Percentiles rank a stretch among this genome's conserved stretches.
Evolutionary conservation across 2,329 filamentous ascomycete genomes (phyloP).

Genomic region (Corniculantispora saksenae): DNA sequence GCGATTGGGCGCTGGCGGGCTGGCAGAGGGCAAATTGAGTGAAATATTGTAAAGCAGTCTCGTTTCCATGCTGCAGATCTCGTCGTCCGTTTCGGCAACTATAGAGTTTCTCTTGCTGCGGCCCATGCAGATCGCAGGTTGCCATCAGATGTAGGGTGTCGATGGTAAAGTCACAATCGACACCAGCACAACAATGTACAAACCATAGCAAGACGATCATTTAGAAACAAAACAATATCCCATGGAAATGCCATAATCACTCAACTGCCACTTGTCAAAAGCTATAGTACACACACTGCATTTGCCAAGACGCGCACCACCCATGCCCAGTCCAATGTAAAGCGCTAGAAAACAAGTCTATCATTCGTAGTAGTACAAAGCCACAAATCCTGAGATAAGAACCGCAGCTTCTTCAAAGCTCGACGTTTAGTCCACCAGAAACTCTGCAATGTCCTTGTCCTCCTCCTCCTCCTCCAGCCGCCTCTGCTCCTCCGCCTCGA

Average conservation of each 20-base stretch:
- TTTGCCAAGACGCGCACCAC: slow-evolving; percentile 5
- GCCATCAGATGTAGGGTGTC: neutral
- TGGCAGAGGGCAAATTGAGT: neutral
- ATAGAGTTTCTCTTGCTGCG: neutral
- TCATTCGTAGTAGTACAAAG: slow-evolving; percentile 12
- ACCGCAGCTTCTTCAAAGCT: neutral
- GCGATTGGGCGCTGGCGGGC: no score
- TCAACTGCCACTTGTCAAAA: neutral
- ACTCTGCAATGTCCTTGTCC: slow-evolving; percentile 75
- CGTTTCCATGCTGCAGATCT: neutral
- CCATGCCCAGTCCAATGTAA: slow-evolving; percentile 2
- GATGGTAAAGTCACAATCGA: neutral
- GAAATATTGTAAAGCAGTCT: neutral
- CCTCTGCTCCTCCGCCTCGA: slow-evolving; percentile 62
- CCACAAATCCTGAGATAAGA: neutral
- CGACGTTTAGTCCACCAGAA: slow-evolving; percentile 55
- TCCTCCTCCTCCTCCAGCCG: slow-evolving; percentile 63
- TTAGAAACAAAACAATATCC: neutral
- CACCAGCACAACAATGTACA: neutral
- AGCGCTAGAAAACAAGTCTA: slow-evolving; percentile 11
- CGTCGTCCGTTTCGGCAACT: neutral
- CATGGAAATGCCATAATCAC: neutral
- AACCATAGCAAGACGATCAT: neutral
- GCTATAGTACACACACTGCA: neutral
- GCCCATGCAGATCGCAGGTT: neutral